Evolutionary conservation across 441 rosid genomes (phyloP), one percentile per base, ranked within the genome.

Genomic region (Syzygium malaccense): DNA sequence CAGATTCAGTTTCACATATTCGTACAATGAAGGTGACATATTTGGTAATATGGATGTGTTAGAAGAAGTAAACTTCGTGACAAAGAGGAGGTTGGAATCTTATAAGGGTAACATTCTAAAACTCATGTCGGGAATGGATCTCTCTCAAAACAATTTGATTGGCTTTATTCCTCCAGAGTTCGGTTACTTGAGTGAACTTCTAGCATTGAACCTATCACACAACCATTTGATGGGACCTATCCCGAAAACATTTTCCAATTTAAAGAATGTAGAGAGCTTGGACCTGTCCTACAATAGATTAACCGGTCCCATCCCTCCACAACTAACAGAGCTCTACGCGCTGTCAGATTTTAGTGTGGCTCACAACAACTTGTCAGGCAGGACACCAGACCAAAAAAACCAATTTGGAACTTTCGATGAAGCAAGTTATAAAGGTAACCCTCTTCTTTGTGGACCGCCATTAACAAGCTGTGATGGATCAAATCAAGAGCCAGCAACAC

Each of bases 1-100:
- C 1, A 5, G 0, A 60, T 60, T 60, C 66, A 2, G 13, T 60
- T 26, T 60, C 17, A 28, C 8, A 0, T 28, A 60, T 60, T 1
- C 8, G 7, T 12, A 13, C 28, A 0, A 2, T 60, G 19, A n/a
- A 28, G 19, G 9, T 32, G 1, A 7, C 19, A 3, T 3, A n/a
- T 2, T 6, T 62, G 33, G 18, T 0, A 6, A 6, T n/a, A n/a
- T n/a, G 5, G 10, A 6, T 62, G 10, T 7, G 15, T 4, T 62
- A 3, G 78, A 66, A 66, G 25, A 66, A 68, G 79, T 68, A 19
- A 33, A 9, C 26, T 68, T 68, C 48, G 33, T 33, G 79, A 68
- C 79, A 68, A 68, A 68, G 79, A 33, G 79, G 3, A 68, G 79
- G 4, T 68, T 33, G 79, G 79, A 68, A 68, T 68, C 48, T 2